These are phyloP conservation scores for Suillus decipiens DNA, from an alignment of 768 basidiomycete species.

Conservation along the genomic window DNA sequence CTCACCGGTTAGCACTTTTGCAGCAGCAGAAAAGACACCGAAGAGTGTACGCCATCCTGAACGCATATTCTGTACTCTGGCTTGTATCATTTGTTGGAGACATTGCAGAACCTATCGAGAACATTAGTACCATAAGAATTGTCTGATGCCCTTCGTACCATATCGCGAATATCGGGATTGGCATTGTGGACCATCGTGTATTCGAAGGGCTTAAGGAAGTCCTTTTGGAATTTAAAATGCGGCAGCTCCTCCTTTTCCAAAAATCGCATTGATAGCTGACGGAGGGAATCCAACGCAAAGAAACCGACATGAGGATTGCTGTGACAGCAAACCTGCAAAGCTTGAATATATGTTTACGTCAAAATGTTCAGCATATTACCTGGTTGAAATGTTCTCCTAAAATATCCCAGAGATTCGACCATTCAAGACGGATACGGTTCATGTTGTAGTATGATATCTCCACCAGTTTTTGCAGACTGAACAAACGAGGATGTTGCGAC, in stretches of 20 bases:
- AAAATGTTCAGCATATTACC: slow-evolving; percentile 41
- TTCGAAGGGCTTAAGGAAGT: slow-evolving; percentile 97
- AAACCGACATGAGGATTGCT: slow-evolving; percentile 95
- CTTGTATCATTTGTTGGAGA: slow-evolving; percentile 98
- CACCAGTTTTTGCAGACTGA: slow-evolving; percentile 96
- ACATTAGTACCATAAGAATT: slow-evolving; percentile 9
- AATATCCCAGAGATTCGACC: slow-evolving; percentile 98
- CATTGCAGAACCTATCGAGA: slow-evolving; percentile 84
- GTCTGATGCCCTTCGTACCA: slow-evolving; percentile 54
- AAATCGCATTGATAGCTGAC: slow-evolving; percentile 97
- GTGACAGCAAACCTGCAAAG: slow-evolving; percentile 89
- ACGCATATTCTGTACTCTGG: slow-evolving; percentile 89
- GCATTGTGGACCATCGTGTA: slow-evolving; percentile 97
- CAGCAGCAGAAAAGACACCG: slow-evolving; percentile 95
- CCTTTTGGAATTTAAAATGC: slow-evolving; percentile 99
- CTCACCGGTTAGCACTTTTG: slow-evolving; percentile 85
- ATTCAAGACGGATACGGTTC: slow-evolving; percentile 96
- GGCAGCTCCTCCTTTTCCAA: slow-evolving; percentile 97
- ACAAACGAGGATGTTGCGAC: slow-evolving; percentile 91
- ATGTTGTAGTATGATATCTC: slow-evolving; percentile 99
- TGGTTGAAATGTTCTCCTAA: slow-evolving; percentile 98
- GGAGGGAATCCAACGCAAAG: slow-evolving; percentile 94
- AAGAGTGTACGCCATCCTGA: slow-evolving; percentile 99
- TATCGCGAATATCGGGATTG: slow-evolving; percentile 94
- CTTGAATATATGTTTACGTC: slow-evolving; percentile 11